Base-by-base conservation (phyloP, 768 basidiomycete species). In the Podaxis sp. region DNA sequence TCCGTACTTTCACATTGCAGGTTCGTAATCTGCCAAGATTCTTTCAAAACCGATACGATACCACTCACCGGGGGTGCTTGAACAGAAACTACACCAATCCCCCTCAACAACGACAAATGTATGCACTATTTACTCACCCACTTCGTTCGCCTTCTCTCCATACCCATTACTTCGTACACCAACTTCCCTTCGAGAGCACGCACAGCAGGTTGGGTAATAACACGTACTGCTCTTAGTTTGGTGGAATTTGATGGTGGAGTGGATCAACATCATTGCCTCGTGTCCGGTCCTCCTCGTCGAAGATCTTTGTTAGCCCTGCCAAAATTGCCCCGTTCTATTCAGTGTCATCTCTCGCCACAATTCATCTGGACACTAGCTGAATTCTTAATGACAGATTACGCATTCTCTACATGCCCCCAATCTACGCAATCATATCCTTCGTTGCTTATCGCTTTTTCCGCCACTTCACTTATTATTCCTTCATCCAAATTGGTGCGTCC, bases 371-470 rank as follows among this genome's bases (percentile, higher is more conserved):
- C 55, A 39, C 66, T 24, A 63, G 26, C 59, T 61, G 38, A 59
- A 33, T 7, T n/a, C 44, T 42, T 36, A 55, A 28, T 12, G 44
- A 13, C 69, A 92, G 89, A 63, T 68, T 93, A n/a, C 86, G 92
- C 63, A 86, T 94, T 52, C 70, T 94, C 65, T 92, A 92, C 68
- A 91, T 95, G 92, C 92, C 93, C 2, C 84, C 87, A 0, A 80
- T 94, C 48, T 94, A 90, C 72, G 88, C 88, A 28, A 76, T 94
- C 65, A 84, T 95, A 54, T 92, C 92, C 1, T 96, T 95, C 77
- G 84, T 92, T 68, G 91, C 90, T 28, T 96, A 92, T 69, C 85
- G 93, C 1, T 95, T 77, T 76, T 95, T 92, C 78, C 84, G 92
- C 42, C 77, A 83, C 62, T 95, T 92, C 69, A 92, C 74, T 26